Percentiles rank a stretch among this genome's conserved stretches.
Evolutionary conservation across 225 moss, liverwort and hornwort genomes (phyloP).

Genomic region (Bryoerythrophyllum caledonicum): DNA sequence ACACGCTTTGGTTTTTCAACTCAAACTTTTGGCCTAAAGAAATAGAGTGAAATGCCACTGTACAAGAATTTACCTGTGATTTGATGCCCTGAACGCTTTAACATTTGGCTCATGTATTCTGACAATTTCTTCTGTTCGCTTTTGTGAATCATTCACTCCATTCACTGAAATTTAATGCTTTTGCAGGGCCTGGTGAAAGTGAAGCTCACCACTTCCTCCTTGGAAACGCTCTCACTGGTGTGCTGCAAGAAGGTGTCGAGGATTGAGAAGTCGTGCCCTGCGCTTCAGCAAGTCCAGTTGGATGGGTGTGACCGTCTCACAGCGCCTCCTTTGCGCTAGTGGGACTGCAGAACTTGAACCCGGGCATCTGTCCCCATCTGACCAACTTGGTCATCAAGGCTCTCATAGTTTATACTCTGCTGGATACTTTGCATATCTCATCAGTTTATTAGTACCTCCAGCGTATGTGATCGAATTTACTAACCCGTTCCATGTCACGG

Average conservation of each 20-base stretch:
- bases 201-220: conserved; percentile 67
- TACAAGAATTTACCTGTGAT: background rate
- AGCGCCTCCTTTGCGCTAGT: conserved; percentile 90
- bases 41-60: background rate
- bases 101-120: background rate
- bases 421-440: background rate
- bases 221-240: conserved; percentile 79
- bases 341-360: conserved; percentile 78
- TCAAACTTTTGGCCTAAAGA: no score
- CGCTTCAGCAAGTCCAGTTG: conserved; percentile 79
- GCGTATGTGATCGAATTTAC: background rate
- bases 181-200: conserved; percentile 85
- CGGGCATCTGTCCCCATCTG: conserved; percentile 96
- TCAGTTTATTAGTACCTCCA: background rate
- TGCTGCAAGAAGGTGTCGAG: conserved; percentile 78
- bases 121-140: conserved; percentile 3
- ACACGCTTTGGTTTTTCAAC: conserved; percentile 6
- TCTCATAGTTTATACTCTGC: background rate
- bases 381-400: conserved; percentile 84
- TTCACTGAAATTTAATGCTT: background rate
- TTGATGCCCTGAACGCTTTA: background rate
- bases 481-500: conserved; percentile 25
- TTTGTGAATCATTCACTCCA: background rate
- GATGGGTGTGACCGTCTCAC: conserved; percentile 93
- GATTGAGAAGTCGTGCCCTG: conserved; percentile 71